A percentile compares a stretch with the other conserved stretches of the same genome.
phyloP scores from a whole-genome alignment of 2,329 filamentous ascomycete genomes.

The Fusarium nisikadoi region DNA sequence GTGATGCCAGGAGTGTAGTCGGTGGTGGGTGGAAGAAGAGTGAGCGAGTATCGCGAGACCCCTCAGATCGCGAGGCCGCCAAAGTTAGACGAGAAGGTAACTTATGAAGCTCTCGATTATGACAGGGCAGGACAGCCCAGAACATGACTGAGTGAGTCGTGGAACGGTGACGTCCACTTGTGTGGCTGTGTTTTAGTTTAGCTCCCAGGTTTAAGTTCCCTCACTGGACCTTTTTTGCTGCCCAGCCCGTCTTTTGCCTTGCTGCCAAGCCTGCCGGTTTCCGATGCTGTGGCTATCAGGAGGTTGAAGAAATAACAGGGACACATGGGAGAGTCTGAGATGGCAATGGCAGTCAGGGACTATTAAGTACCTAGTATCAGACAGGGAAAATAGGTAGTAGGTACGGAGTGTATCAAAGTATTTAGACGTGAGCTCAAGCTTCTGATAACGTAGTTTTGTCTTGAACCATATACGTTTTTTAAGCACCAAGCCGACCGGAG shows the following conservation, averaged over 20 bases:
- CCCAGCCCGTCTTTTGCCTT: constrained; percentile 21
- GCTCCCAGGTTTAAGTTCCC: constrained; percentile 6
- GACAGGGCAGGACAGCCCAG: constrained; percentile 17
- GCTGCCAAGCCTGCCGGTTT: constrained; percentile 28
- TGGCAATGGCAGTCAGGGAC: background rate
- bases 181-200: constrained; percentile 41
- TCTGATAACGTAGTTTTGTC: background rate
- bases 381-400: background rate
- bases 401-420: background rate
- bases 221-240: constrained; percentile 27
- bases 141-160: constrained; percentile 29
- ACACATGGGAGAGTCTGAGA: background rate
- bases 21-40: constrained; percentile 12
- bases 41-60: constrained; percentile 27
- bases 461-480: background rate
- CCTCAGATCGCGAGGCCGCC: constrained; percentile 43
- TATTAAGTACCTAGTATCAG: background rate
- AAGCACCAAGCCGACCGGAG: background rate
- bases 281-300: constrained; percentile 30
- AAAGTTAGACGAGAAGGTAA: constrained; percentile 41
- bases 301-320: constrained; percentile 18
- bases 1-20: constrained; percentile 4
- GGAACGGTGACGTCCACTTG: constrained; percentile 49
- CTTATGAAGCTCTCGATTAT: constrained; percentile 41
- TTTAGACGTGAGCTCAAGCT: background rate